Base-by-base conservation (phyloP, 179 eudicot genomes). In the Gypsophila paniculata region DNA sequence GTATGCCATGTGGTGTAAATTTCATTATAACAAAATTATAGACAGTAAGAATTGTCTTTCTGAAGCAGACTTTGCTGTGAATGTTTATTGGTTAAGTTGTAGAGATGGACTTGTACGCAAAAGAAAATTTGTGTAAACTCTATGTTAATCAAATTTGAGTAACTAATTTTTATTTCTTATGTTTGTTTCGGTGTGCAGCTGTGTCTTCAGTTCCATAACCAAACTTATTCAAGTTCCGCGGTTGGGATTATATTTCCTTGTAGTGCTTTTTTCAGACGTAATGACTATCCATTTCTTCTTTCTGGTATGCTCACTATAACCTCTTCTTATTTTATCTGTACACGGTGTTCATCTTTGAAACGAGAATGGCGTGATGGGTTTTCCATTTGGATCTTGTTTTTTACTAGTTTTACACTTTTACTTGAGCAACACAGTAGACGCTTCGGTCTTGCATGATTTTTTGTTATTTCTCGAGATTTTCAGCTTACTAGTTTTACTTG, bases 271-370 rank as follows among this genome's bases (percentile, higher is more conserved):
- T 52, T 94, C 99, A 32, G 99, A 94, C 69, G 90, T 94, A 34
- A 94, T 94, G 99, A 91, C 99, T 9, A 85, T 94, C 74, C 99
- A 94, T 82, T 91, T 94, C 89, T 94, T 94, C 89, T 94, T 89
- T 90, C 89, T 94, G 94, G 99, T 94, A 91, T 5, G 90, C 58
- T 51, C 46, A 14, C 69, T 29, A 14, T 17, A 18, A 26, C 25
- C 42, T 61, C 42, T 25, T 42, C 9, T 72, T 22, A 52, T 65
- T 39, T 12, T 34, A 4, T 6, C 51, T 26, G 21, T 32, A 2
- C 19, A 22, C 8, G 14, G 13, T 39, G 39, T 59, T 18, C 7
- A 34, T 21, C 17, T 39, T 69, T 25, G 9, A 22, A 6, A 64
- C 48, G 58, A 10, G 22, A 26, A 6, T 8, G 36, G 14, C 23